phyloP scores from a whole-genome alignment of 1,284 basidiomycete genomes.

The Microbotryum silenes-acaulis region DNA sequence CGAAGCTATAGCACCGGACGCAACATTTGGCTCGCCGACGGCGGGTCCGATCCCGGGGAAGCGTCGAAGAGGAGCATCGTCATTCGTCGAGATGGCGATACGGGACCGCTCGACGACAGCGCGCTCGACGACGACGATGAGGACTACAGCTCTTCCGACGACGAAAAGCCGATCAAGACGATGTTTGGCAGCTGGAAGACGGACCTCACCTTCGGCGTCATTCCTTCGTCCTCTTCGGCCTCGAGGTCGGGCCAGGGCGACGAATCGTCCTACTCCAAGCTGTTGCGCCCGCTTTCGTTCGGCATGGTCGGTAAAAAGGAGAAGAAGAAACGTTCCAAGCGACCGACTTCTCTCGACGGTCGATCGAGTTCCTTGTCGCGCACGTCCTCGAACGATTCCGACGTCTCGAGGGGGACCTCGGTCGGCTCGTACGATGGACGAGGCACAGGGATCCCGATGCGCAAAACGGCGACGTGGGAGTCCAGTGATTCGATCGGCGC shows the following conservation, averaged over 20 bases:
- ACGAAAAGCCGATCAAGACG: slow-evolving; percentile 1
- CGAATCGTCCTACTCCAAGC: slow-evolving; percentile 17
- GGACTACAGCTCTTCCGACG: not conserved
- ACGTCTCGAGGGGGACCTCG: not conserved
- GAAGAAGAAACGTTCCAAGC: not conserved
- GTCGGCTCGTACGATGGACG: not conserved
- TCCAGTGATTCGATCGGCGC: slow-evolving; percentile 9
- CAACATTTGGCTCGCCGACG: slow-evolving; percentile 26
- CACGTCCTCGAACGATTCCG: slow-evolving; percentile 11
- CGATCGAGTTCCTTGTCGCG: slow-evolving; percentile 15
- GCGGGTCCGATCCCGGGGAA: not conserved
- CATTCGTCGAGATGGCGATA: not conserved
- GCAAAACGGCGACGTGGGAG: slow-evolving; percentile 30
- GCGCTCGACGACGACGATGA: slow-evolving; percentile 1
- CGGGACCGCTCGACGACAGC: not conserved
- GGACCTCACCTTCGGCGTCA: not conserved
- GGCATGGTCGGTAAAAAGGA: slow-evolving; percentile 12
- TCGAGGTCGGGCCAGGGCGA: not conserved
- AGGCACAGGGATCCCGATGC: slow-evolving; percentile 28
- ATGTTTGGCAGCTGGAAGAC: slow-evolving; percentile 23
- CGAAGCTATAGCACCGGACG: slow-evolving; percentile 22
- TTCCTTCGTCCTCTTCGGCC: too few species aligned
- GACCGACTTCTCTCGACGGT: not conserved
- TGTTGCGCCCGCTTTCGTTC: slow-evolving; percentile 24
- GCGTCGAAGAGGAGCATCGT: not conserved